Evolutionary conservation across 2,329 filamentous ascomycete genomes (phyloP), one percentile per base, ranked within the genome.

Genomic region (Lecanoromycetidae sp.): DNA sequence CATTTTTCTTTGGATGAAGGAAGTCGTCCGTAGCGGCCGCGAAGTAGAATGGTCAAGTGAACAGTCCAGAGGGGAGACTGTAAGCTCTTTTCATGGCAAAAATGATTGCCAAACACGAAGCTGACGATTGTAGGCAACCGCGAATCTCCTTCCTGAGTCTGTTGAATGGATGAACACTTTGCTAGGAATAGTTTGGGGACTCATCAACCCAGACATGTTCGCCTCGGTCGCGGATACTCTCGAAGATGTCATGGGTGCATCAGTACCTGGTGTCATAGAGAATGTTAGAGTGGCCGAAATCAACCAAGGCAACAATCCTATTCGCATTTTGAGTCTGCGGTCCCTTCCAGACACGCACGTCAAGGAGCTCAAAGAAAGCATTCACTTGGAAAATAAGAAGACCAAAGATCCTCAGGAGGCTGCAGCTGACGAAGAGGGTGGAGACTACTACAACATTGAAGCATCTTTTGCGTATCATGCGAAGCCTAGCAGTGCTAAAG

Each of bases 151-250:
- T 5, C 90, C 90, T 0, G 90, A 95, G 65, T 93, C 85, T 0
- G 88, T 94, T 5, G 83, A 88, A 61, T 96, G 91, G 91, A 82
- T 98, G 76, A 98, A 98, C 62, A 88, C 85, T 0, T 77, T 91
- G 42, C 65, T 96, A 3, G 77, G 76, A 1, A 76, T 94, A 34
- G 74, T 91, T 35, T 98, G 91, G 91, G 84, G 86, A 0, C 70
- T 96, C 3, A 80, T 95, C 54, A 93, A 96, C 59, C 90, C 91
- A 0, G 90, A 96, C 35, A 93, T 96, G 84, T 91, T 98, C 63
- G 71, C 78, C n/a, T 77, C 78, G 5, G 77, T 95, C 7, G 88
- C 88, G n/a, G 91, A 96, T 60, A 95, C 85, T 10, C 75, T 91
- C 5, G 85, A 91, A 65, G 90, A 96, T 61, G 84, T 96, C 55